Conservation (phyloP, 2,329 filamentous ascomycete species). For the Aschersonia sp. region DNA sequence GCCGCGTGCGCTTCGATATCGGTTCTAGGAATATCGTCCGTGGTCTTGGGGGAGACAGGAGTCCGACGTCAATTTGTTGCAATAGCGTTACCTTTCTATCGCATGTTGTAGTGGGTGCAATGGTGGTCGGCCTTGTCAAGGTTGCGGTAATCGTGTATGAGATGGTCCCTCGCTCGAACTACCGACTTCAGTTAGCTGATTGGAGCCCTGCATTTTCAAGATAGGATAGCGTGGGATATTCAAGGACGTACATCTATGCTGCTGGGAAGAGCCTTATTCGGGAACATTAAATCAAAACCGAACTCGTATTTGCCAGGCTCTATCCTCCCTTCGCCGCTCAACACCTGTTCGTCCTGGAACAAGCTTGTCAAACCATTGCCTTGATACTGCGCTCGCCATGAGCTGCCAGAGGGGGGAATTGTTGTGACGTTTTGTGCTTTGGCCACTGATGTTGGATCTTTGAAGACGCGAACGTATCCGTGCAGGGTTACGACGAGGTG, state of each 20-base stretch:
- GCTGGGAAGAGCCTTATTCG: conserved; percentile 58
- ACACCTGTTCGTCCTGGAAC: conserved; percentile 68
- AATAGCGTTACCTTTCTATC: conserved; percentile 68
- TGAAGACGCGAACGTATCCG: conserved; percentile 68
- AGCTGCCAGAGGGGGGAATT: conserved; percentile 22
- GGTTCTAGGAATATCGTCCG: conserved; percentile 79
- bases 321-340: conserved; percentile 65
- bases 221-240: not conserved
- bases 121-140: conserved; percentile 75
- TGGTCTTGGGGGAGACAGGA: conserved; percentile 58
- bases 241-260: conserved; percentile 70
- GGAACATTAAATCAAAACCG: conserved; percentile 59
- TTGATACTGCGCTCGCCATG: conserved; percentile 39
- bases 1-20: conserved; percentile 54
- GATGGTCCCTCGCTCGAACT: conserved; percentile 94
- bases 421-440: conserved; percentile 32
- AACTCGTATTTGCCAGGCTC: conserved; percentile 67
- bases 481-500: conserved; percentile 67
- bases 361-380: conserved; percentile 67
- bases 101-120: conserved; percentile 64
- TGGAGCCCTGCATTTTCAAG: no score
- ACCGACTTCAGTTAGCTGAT: no score
- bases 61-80: conserved; percentile 74
- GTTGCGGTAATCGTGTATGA: conserved; percentile 85
- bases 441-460: conserved; percentile 44